Evolutionary conservation across 257 asterid species (phyloP).

Genomic region (Salvia rosmarinus): DNA sequence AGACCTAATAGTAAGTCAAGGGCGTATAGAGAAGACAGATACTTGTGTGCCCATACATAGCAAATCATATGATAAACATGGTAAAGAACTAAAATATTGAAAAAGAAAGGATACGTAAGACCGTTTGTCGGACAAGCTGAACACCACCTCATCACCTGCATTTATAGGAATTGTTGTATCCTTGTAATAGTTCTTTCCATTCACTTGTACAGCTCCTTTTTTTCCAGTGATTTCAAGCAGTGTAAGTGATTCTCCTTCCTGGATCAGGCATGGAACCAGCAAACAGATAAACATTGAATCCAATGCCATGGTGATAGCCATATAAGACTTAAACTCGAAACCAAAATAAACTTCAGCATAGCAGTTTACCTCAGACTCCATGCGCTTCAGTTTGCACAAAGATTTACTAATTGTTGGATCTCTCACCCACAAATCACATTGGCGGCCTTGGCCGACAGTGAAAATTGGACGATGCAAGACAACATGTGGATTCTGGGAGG

Average conservation of each 20-base stretch:
- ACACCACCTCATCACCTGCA: slow-evolving; percentile 87
- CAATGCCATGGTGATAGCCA: slow-evolving; percentile 6
- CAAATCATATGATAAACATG: slow-evolving; percentile 21
- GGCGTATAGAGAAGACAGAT: slow-evolving; percentile 31
- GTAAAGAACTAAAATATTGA: slow-evolving; percentile 18
- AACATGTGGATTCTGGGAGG: slow-evolving; percentile 80
- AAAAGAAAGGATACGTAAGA: slow-evolving; percentile 81
- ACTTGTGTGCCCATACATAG: slow-evolving; percentile 2
- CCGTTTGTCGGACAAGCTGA: slow-evolving; percentile 66
- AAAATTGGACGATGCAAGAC: slow-evolving; percentile 54
- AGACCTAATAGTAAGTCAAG: slow-evolving; percentile 71
- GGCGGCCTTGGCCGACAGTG: slow-evolving; percentile 60
- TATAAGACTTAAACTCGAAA: slow-evolving; percentile 10
- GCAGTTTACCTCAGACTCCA: slow-evolving; percentile 64
- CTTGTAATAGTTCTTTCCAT: slow-evolving; percentile 67
- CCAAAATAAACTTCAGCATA: slow-evolving; percentile 2
- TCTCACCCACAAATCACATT: slow-evolving; percentile 71
- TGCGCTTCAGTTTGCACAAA: slow-evolving; percentile 78
- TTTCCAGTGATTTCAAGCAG: slow-evolving; percentile 80
- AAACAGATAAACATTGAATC: slow-evolving; percentile 32
- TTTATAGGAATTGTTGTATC: slow-evolving; percentile 67
- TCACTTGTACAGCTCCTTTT: slow-evolving; percentile 82
- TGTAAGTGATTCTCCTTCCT: slow-evolving; percentile 66
- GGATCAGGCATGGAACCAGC: slow-evolving; percentile 31
- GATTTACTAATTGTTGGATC: slow-evolving; percentile 73